Base-by-base conservation (phyloP, 1,284 basidiomycete species). In the Sporisorium scitamineum region DNA sequence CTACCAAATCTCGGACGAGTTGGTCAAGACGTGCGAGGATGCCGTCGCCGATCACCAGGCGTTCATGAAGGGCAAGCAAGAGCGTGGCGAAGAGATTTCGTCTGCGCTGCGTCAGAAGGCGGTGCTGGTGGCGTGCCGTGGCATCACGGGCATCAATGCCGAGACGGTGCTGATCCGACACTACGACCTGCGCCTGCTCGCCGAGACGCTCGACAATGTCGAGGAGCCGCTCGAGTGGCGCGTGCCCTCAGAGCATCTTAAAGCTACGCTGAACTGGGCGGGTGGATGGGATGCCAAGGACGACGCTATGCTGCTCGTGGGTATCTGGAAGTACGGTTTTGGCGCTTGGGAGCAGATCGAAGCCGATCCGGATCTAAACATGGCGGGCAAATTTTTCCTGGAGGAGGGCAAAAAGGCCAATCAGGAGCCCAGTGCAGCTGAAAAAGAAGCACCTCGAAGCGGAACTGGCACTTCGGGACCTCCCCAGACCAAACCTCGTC, bases 271-370 rank as follows among this genome's bases (percentile, higher is more conserved):
- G 70, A 95, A 95, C 83, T 99, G 96, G 95, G 94, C 93, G 48
- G 94, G 94, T 64, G 92, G 93, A 42, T 99, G 97, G 97, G 91
- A 90, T n/a, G 90, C 91, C 32, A 90, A 91, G 70, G 94, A 99
- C 74, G 97, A 99, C 86, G 92, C 95, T 2, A 93, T 94, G 90
- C 89, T 99, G 14, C 89, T 99, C 26, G 91, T 98, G 55, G 97
- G 97, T 31, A 94, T 97, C 20, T 98, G 90, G 89, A 86, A 92
- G 53, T 93, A 99, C 80, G 97, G 97, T 26, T 97, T 99, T 84
- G 95, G 95, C 20, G 94, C 93, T 78, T 99, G 97, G 97, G 97
- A 99, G 84, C 89, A 90, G 48, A 98, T 99, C 88, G 90, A 92
- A 81, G 93, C 93, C 84, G 97, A 99, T 85, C 86, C 90, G 3